These are phyloP conservation scores for Astrothelium subdiscretum DNA, from an alignment of 495 filamentous ascomycete genomes.

Conservation along the genomic window DNA sequence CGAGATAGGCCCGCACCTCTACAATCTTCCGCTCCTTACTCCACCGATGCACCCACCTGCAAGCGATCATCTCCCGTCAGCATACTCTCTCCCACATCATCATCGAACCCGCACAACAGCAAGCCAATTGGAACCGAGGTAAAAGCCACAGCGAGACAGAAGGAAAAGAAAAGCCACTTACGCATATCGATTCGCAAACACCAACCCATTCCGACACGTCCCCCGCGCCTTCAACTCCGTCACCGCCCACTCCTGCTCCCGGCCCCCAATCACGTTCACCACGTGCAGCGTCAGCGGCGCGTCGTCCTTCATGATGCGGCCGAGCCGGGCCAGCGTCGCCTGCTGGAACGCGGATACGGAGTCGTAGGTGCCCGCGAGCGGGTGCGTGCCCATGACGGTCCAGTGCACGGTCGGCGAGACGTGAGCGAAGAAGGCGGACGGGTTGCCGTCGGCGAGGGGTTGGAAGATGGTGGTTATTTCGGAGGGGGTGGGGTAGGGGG, in stretches of 20 bases:
- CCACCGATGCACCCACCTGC: constrained; percentile 4
- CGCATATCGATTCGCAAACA: neutral
- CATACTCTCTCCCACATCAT: no score
- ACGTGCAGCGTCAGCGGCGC: neutral
- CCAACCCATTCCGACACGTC: constrained; percentile 4
- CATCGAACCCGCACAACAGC: no score
- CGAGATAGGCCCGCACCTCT: constrained; percentile 5
- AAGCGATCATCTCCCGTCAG: no score
- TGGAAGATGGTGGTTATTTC: constrained; percentile 4
- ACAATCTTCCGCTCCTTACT: constrained; percentile 4
- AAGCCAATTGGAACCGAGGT: no score
- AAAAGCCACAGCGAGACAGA: no score
- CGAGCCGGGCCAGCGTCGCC: neutral
- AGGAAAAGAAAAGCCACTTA: constrained; percentile 1
- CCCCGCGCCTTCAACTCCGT: constrained; percentile 5
- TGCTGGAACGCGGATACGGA: neutral
- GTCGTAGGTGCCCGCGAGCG: constrained; percentile 1
- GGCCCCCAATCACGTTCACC: neutral
- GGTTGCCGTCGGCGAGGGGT: neutral
- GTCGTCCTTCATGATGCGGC: constrained; percentile 4
- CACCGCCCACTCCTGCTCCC: neutral
- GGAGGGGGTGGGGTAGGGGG: neutral
- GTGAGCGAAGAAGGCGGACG: neutral
- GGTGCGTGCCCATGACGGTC: constrained; percentile 4
- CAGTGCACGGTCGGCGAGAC: neutral